A percentile compares a stretch with the other conserved stretches of the same genome.
Evolutionary conservation across 1,284 basidiomycete genomes (phyloP).

Genomic region (Microbotryum violaceum): DNA sequence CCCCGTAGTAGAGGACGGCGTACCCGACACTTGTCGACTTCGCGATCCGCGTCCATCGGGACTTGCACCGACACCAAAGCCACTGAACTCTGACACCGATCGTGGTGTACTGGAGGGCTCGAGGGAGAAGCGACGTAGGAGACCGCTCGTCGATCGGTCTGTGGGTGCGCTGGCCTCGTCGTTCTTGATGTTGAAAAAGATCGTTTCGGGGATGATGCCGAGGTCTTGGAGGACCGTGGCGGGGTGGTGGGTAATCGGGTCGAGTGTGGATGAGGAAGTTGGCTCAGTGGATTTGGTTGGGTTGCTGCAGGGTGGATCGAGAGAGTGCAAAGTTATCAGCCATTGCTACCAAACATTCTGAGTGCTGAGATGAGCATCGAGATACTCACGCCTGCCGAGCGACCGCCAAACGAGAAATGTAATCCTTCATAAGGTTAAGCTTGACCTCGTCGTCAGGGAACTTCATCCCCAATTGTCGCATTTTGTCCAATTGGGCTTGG

Average conservation of each 20-base stretch:
- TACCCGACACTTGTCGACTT: too few species aligned
- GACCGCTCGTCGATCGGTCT: conserved; percentile 11
- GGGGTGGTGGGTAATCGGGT: conserved; percentile 56
- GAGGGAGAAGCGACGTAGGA: conserved; percentile 5
- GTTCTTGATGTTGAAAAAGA: conserved; percentile 63
- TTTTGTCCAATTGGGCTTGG: conserved; percentile 31
- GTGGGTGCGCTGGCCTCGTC: too few species aligned
- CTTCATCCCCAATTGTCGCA: conserved; percentile 76
- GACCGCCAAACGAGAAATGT: conserved; percentile 50
- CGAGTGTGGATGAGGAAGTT: background rate
- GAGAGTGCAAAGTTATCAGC: too few species aligned
- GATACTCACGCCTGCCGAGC: conserved; percentile 44
- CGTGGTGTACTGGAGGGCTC: background rate
- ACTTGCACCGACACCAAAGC: too few species aligned
- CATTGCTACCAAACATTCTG: too few species aligned
- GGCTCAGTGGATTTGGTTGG: background rate
- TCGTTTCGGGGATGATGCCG: conserved; percentile 86
- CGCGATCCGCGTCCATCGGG: too few species aligned
- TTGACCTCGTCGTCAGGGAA: conserved; percentile 64
- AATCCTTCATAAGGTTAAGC: conserved; percentile 73
- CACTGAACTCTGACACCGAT: too few species aligned
- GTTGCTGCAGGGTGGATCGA: conserved; percentile 33
- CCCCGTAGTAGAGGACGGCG: too few species aligned
- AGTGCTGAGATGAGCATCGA: conserved; percentile 32
- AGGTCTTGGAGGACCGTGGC: conserved; percentile 66